Conservation (phyloP, 2,329 filamentous ascomycete genomes). For the Monosporascus sp. region DNA sequence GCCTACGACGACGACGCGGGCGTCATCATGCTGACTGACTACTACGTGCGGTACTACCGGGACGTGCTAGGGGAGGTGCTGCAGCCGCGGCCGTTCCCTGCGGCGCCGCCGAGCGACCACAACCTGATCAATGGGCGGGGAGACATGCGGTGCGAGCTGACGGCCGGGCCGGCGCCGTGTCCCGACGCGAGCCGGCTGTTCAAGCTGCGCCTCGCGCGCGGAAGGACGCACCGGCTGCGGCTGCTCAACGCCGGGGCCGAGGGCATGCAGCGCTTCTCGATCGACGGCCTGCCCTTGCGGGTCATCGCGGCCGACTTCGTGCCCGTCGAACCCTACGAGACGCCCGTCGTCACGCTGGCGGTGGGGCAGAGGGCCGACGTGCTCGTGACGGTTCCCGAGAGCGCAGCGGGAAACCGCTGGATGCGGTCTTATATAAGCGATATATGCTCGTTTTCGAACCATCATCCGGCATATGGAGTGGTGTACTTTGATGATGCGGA, state of each 20-base stretch:
- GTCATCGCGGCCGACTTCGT: constrained; percentile 45
- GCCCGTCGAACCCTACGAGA: constrained; percentile 41
- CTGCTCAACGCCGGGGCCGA: constrained; percentile 38
- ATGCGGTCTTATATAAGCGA: constrained; percentile 9
- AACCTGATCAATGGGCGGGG: constrained; percentile 29
- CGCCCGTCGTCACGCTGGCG: constrained; percentile 17
- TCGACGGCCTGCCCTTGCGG: constrained; percentile 42
- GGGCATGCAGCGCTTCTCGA: constrained; percentile 23
- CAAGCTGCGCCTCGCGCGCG: constrained; percentile 20
- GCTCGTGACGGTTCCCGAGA: constrained; percentile 9
- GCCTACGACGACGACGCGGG: no score
- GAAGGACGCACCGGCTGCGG: constrained; percentile 35
- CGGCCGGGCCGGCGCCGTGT: constrained; percentile 14
- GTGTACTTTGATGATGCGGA: constrained; percentile 10
- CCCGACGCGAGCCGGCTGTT: no score
- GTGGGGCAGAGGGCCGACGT: constrained; percentile 12
- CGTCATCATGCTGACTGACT: no score
- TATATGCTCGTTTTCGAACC: constrained; percentile 1
- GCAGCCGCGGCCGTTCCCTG: constrained; percentile 3
- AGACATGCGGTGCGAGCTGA: constrained; percentile 28
- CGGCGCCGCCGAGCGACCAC: constrained; percentile 17
- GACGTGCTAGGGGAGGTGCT: no score
- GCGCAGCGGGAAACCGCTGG: constrained; percentile 9
- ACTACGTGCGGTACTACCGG: constrained; percentile 3
- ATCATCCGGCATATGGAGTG: not conserved